These are phyloP conservation scores for Primulina eburnea DNA, from an alignment of 257 asterid species.

Conservation along the genomic window DNA sequence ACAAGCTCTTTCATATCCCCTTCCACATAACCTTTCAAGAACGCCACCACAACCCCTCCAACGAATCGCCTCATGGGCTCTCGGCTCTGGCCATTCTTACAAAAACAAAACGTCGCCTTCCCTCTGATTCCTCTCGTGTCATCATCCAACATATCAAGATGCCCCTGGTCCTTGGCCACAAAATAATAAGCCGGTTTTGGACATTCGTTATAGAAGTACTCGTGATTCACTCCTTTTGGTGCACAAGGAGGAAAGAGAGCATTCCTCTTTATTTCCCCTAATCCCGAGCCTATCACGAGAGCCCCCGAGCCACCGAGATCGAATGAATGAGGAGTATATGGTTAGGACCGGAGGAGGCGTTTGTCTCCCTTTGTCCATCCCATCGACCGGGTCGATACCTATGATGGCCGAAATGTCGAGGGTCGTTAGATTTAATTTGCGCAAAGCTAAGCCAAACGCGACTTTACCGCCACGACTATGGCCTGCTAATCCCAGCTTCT, in stretches of 20 bases:
- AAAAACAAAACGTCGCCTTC: constrained; percentile 51
- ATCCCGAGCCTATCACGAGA: constrained; percentile 69
- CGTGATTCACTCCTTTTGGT: constrained; percentile 82
- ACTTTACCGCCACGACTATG: constrained; percentile 94
- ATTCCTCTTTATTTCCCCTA: constrained; percentile 64
- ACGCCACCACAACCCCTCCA: constrained; percentile 70
- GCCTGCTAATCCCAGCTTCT: constrained; percentile 61
- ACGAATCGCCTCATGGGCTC: constrained; percentile 85
- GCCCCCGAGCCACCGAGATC: constrained; percentile 47
- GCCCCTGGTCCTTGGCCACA: constrained; percentile 82
- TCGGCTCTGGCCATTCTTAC: constrained; percentile 70
- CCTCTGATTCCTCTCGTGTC: constrained; percentile 79
- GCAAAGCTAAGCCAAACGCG: constrained; percentile 59
- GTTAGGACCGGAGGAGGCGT: constrained; percentile 76
- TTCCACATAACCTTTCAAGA: constrained; percentile 61
- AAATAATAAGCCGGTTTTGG: constrained; percentile 49
- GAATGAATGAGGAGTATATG: constrained; percentile 62
- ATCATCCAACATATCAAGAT: constrained; percentile 80
- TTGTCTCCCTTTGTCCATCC: constrained; percentile 61
- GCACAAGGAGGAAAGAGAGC: constrained; percentile 80
- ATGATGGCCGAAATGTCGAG: constrained; percentile 65
- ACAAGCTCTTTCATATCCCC: constrained; percentile 45
- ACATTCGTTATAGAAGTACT: constrained; percentile 72
- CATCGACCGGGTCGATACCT: constrained; percentile 90
- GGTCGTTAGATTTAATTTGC: constrained; percentile 25